Conservation (phyloP, 2,329 filamentous ascomycete species). For the Penicillium griseofulvum region DNA sequence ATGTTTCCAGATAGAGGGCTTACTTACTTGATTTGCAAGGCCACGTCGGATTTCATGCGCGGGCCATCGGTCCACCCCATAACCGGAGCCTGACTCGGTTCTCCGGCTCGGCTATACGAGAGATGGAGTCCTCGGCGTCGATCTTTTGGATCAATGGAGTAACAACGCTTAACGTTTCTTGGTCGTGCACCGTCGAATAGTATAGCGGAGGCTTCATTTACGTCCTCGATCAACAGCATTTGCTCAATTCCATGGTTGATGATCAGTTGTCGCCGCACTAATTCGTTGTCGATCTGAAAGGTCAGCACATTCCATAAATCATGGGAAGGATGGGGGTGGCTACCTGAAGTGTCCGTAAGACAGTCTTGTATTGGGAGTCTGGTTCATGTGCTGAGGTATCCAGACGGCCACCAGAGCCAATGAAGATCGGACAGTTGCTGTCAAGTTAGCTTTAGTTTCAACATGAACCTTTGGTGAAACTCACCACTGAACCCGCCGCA, state of each 20-base stretch:
- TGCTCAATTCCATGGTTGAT: conserved; percentile 83
- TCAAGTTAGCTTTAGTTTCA: conserved; percentile 16
- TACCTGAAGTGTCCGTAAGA: conserved; percentile 70
- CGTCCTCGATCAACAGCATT: conserved; percentile 69
- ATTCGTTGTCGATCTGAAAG: conserved; percentile 68
- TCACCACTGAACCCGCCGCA: conserved; percentile 58
- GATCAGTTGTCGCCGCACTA: conserved; percentile 77
- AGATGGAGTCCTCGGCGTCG: conserved; percentile 61
- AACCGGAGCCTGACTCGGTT: conserved; percentile 53
- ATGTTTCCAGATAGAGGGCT: not conserved
- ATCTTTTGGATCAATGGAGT: conserved; percentile 62
- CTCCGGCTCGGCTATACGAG: conserved; percentile 49
- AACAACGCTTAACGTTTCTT: conserved; percentile 69
- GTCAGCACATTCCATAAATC: conserved; percentile 16
- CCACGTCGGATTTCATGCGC: conserved; percentile 78
- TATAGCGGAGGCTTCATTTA: conserved; percentile 64
- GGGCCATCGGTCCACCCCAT: conserved; percentile 53
- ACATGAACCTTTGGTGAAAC: conserved; percentile 13
- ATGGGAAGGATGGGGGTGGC: not conserved
- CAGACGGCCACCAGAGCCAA: conserved; percentile 57
- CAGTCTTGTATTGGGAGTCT: conserved; percentile 68
- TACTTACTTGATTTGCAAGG: conserved; percentile 59
- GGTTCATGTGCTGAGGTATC: conserved; percentile 71
- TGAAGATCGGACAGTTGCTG: conserved; percentile 59
- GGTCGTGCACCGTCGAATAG: conserved; percentile 65